These are phyloP conservation scores for Vararia minispora DNA, from an alignment of 768 basidiomycete species.

Conservation along the genomic window DNA sequence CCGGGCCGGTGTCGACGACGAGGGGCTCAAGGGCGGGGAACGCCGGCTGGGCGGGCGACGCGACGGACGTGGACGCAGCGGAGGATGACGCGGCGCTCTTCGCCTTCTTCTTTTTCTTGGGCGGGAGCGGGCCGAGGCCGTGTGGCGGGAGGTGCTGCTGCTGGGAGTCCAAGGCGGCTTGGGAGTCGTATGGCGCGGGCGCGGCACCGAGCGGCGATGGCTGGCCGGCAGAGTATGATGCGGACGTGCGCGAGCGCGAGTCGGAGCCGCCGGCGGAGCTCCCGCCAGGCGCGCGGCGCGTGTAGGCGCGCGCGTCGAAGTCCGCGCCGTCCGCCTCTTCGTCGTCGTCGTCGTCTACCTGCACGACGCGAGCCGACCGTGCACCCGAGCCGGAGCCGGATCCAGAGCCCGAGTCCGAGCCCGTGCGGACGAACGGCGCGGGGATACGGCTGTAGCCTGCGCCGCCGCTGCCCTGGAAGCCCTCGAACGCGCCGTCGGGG, in stretches of 20 bases:
- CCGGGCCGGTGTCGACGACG: constrained; percentile 19
- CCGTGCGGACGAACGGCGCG: constrained; percentile 11
- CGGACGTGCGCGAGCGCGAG: constrained; percentile 50
- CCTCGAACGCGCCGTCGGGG: constrained; percentile 41
- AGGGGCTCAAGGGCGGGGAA: constrained; percentile 18
- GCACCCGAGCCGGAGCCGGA: constrained; percentile 12
- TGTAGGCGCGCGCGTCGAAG: constrained; percentile 46
- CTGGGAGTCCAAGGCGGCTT: too few relatives aligned
- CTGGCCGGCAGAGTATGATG: constrained; percentile 27
- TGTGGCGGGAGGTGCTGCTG: constrained; percentile 19
- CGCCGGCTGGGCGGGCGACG: constrained; percentile 28
- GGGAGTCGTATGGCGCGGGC: background rate
- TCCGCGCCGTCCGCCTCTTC: constrained; percentile 44
- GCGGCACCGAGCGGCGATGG: constrained; percentile 8
- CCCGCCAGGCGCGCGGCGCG: constrained; percentile 22
- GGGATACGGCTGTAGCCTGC: constrained; percentile 8
- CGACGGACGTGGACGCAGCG: constrained; percentile 19
- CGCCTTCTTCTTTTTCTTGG: constrained; percentile 11
- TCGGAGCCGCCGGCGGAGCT: constrained; percentile 36
- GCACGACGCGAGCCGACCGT: constrained; percentile 7
- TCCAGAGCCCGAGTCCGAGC: constrained; percentile 10
- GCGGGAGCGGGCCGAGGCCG: constrained; percentile 3
- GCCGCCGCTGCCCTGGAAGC: constrained; percentile 48
- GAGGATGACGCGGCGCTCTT: constrained; percentile 17
- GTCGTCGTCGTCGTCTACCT: constrained; percentile 29